Evolutionary conservation across 2,329 filamentous ascomycete species (phyloP).

Genomic region (Pseudopithomyces maydicus): DNA sequence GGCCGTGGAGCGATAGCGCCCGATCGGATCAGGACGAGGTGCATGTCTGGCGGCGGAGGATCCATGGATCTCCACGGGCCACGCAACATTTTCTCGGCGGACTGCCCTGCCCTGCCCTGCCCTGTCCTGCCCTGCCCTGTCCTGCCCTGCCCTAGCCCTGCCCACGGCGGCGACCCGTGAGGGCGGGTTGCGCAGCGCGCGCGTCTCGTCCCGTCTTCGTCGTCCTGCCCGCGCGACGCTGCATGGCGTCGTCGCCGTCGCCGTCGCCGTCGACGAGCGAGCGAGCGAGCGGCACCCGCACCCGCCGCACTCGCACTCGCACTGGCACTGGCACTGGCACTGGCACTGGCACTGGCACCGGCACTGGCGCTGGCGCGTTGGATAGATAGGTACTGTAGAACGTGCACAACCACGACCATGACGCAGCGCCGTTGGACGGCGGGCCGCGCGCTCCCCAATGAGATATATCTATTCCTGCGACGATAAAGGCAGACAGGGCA

Average conservation of each 20-base stretch:
- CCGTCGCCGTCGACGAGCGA: no score
- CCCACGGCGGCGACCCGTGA: not conserved
- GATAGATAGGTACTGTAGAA: not conserved
- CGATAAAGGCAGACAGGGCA: slow-evolving; percentile 4
- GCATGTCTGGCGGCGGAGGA: not conserved
- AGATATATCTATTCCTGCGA: slow-evolving; percentile 6
- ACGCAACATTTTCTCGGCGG: slow-evolving; percentile 1
- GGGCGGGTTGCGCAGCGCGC: not conserved
- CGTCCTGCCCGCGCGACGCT: no score
- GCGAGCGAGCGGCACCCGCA: no score
- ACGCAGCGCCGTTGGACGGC: not conserved
- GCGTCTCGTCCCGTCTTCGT: not conserved
- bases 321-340: no score
- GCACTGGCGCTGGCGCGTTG: not conserved
- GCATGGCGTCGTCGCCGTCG: no score
- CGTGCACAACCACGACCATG: not conserved
- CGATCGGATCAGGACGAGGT: not conserved
- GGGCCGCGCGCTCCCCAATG: not conserved
- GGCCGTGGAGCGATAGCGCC: not conserved
- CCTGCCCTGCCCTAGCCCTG: not conserved
- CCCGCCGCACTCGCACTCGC: no score
- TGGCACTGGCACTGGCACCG: no score
- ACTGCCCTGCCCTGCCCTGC: not conserved
- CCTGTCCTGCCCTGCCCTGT: not conserved
- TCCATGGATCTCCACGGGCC: slow-evolving; percentile 5